Evolutionary conservation across 1,139 yeast species (phyloP).

Genomic region (Blastobotrys petasosporus): DNA sequence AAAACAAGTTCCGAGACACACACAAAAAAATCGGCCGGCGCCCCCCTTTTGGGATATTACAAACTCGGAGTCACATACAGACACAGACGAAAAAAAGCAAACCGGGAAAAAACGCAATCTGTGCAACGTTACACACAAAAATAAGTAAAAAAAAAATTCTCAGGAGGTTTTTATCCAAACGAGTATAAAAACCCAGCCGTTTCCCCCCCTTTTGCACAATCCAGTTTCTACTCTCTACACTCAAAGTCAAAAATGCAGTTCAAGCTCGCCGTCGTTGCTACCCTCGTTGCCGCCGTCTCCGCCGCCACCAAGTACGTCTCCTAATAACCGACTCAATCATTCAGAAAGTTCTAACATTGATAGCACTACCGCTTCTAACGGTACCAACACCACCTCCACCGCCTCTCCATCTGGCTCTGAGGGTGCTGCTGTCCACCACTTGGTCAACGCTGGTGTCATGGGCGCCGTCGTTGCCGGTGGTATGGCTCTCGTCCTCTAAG

Average conservation of each 20-base stretch:
- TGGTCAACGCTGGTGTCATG: constrained; percentile 54
- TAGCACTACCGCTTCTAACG: constrained; percentile 23
- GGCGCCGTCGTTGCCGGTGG: constrained; percentile 76
- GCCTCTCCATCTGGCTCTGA: constrained; percentile 36
- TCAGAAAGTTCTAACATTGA: neutral
- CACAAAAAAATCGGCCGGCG: neutral
- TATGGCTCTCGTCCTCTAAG: constrained; percentile 60
- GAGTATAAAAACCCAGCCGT: constrained; percentile 1
- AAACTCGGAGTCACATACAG: neutral
- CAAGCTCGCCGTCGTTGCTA: constrained; percentile 45
- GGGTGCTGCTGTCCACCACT: constrained; percentile 51
- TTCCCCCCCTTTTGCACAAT: neutral
- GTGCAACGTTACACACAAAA: neutral
- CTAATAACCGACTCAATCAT: neutral
- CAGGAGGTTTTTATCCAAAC: neutral
- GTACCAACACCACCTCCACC: constrained; percentile 27
- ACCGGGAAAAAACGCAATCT: neutral
- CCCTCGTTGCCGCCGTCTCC: constrained; percentile 45
- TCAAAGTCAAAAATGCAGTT: constrained; percentile 46
- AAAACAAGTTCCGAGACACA: too few species aligned
- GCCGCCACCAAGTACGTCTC: constrained; percentile 34
- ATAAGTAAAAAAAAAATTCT: neutral
- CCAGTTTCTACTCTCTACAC: constrained; percentile 1
- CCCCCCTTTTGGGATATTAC: neutral
- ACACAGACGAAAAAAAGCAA: neutral